Evolutionary conservation across 2,329 filamentous ascomycete genomes (phyloP), one percentile per base, ranked within the genome.

Genomic region (Diaporthe caulivora): DNA sequence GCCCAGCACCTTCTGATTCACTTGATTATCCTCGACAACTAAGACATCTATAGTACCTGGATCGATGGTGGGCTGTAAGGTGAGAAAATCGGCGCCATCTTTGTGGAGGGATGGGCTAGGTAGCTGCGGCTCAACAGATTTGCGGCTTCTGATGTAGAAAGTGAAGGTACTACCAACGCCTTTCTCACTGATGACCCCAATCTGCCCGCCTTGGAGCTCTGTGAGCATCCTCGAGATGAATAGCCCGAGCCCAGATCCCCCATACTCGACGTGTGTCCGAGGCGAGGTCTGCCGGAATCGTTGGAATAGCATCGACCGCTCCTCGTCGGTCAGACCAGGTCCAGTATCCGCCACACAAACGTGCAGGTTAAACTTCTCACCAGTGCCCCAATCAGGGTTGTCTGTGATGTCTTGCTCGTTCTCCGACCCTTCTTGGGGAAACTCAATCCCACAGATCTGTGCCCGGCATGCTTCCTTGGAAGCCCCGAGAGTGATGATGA

Each of bases 201-300:
- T 94, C 79, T 94, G 92, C 2, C 93, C 93, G 18, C 93, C 93
- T 82, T 95, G 93, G 65, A 95, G 84, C 79, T 95, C 93, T 1
- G 92, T 93, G 64, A 95, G 83, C 77, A 93, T 93, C 49, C 93
- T 88, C 6, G 91, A 94, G 79, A 95, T 95, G 83, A 95, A 95
- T 1, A 95, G 84, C 0, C 94, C 94, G 1, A 97, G 86, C 0
- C 94, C 94, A 0, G 92, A 94, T 0, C 94, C 94, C 29, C 94
- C 94, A 76, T 96, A 95, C 77, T 94, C 91, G 21, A 94, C 91
- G 76, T 95, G 93, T 0, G 93, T 95, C 65, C 90, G 90, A 1
- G 93, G 92, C 29, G 90, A 94, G 0, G 93, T 93, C 82, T 96
- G 94, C 9, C 92, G 92, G 80, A 97, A 97, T 29, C 93, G 89